Evolutionary conservation across 352 stramenopile genomes (phyloP).

Genomic region (Globisporangium rhizosaccharum): DNA sequence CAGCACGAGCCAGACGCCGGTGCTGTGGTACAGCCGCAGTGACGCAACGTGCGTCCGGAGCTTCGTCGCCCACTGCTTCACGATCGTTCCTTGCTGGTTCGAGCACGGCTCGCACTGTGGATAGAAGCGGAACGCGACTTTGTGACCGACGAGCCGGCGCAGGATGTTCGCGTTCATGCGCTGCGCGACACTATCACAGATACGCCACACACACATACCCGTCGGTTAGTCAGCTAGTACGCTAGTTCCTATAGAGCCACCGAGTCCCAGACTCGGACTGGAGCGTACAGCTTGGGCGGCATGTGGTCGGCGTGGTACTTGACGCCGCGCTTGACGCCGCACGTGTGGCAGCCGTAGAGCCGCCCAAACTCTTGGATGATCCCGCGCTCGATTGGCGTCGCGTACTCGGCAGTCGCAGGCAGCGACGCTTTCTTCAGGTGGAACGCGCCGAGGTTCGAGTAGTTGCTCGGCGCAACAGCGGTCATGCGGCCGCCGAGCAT

Average conservation of each 20-base stretch:
- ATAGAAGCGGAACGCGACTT: conserved; percentile 77
- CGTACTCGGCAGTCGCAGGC: conserved; percentile 70
- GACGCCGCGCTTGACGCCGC: conserved; percentile 52
- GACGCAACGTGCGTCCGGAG: conserved; percentile 60
- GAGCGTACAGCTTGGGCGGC: conserved; percentile 72
- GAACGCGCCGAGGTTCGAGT: conserved; percentile 71
- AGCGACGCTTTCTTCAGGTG: conserved; percentile 72
- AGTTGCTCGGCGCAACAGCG: conserved; percentile 70
- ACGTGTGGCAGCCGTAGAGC: conserved; percentile 81
- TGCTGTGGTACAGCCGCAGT: conserved; percentile 68
- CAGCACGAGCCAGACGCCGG: conserved; percentile 78
- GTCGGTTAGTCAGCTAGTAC: neutral
- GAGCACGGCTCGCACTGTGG: conserved; percentile 81
- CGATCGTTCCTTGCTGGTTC: conserved; percentile 59
- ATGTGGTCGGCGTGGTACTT: conserved; percentile 83
- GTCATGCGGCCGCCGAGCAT: conserved; percentile 68
- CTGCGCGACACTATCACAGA: conserved; percentile 46
- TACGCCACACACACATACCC: neutral
- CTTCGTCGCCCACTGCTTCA: conserved; percentile 60
- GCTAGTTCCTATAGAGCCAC: neutral
- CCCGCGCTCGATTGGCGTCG: conserved; percentile 46
- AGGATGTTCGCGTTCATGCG: conserved; percentile 39
- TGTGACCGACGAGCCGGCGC: conserved; percentile 29
- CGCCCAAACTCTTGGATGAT: conserved; percentile 79
- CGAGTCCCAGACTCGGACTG: neutral